phyloP scores from a whole-genome alignment of 2,329 filamentous ascomycete genomes.

The Xylaria arbuscula region DNA sequence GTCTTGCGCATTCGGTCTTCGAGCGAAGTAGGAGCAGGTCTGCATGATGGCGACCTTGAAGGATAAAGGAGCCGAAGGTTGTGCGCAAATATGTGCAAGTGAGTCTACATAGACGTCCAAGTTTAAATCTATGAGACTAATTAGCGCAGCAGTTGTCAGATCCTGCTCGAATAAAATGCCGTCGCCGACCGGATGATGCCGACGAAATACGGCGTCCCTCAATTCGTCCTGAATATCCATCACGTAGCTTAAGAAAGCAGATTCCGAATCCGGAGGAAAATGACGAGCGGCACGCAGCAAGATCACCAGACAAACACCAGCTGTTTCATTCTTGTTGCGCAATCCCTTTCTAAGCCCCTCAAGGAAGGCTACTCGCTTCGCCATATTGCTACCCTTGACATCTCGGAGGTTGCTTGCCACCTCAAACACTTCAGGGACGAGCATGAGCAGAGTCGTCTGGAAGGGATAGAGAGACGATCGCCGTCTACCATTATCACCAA shows the following conservation, averaged over 20 bases:
- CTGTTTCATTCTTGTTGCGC: slow-evolving; percentile 72
- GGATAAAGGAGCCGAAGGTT: slow-evolving; percentile 64
- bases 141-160: slow-evolving; percentile 74
- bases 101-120: slow-evolving; percentile 68
- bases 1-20: slow-evolving; percentile 59
- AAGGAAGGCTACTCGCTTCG: slow-evolving; percentile 74
- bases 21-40: slow-evolving; percentile 71
- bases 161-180: slow-evolving; percentile 68
- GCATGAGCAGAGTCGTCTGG: slow-evolving; percentile 70
- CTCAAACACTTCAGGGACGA: slow-evolving; percentile 76
- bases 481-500: slow-evolving; percentile 67
- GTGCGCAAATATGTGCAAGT: slow-evolving; percentile 67
- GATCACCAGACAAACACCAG: slow-evolving; percentile 72
- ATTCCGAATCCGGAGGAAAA: slow-evolving; percentile 71
- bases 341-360: slow-evolving; percentile 72
- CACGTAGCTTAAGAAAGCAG: slow-evolving; percentile 72
- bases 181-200: slow-evolving; percentile 59
- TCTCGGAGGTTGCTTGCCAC: slow-evolving; percentile 75
- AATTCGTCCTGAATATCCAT: slow-evolving; percentile 77
- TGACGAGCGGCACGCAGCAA: slow-evolving; percentile 72
- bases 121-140: slow-evolving; percentile 71
- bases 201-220: slow-evolving; percentile 71
- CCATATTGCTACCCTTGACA: slow-evolving; percentile 69
- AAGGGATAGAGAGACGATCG: slow-evolving; percentile 69
- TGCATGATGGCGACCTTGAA: slow-evolving; percentile 73